Conservation (phyloP, 2,329 filamentous ascomycete species). For the Claviceps quebecensis region DNA sequence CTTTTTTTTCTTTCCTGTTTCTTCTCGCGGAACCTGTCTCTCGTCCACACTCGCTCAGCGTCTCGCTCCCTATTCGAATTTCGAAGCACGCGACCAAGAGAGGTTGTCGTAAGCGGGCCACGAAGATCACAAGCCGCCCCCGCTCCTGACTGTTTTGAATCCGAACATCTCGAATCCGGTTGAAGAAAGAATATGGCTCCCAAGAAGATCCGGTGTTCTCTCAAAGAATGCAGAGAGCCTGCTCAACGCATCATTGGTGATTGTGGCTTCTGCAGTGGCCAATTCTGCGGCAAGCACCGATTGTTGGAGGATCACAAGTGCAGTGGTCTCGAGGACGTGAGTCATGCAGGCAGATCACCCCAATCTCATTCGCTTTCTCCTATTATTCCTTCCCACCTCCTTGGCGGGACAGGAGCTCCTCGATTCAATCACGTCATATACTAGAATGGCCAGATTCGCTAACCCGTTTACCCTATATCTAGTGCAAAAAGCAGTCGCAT, state of each 20-base stretch:
- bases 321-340: constrained; percentile 74
- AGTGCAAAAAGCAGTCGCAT: constrained; percentile 95
- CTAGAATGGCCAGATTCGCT: not conserved
- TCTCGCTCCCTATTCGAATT: too few species aligned
- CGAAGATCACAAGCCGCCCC: not conserved
- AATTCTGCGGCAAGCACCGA: constrained; percentile 90
- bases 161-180: too few species aligned
- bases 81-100: not conserved
- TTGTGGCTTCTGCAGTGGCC: constrained; percentile 85
- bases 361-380: not conserved
- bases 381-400: not conserved
- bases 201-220: constrained; percentile 73
- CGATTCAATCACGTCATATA: too few species aligned
- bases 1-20: too few species aligned
- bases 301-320: constrained; percentile 92
- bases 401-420: too few species aligned
- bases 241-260: constrained; percentile 92
- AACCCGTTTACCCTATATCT: constrained; percentile 2
- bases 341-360: constrained; percentile 14
- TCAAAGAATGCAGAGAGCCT: constrained; percentile 75
- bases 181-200: constrained; percentile 38
- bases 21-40: too few species aligned
- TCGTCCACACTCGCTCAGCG: too few species aligned
- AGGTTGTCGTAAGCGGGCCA: not conserved
- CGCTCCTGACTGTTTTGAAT: too few species aligned